Percentiles rank a stretch among this genome's conserved stretches.
Conservation (phyloP, 2,329 filamentous ascomycete genomes). For the Bisporella sp. region DNA sequence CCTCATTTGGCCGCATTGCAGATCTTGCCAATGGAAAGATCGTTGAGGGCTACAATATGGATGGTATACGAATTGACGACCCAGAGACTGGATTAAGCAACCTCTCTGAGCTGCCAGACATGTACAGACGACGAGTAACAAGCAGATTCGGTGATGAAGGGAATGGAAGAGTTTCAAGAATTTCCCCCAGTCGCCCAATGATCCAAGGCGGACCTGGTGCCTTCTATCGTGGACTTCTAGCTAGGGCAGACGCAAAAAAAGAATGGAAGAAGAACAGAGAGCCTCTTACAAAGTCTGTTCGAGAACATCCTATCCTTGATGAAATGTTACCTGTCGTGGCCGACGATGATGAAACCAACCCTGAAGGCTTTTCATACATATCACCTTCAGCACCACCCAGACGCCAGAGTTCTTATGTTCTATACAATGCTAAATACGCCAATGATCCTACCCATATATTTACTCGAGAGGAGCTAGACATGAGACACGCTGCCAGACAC, state of each 20-base stretch:
- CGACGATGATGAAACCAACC: neutral
- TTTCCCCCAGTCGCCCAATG: neutral
- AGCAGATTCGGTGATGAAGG: too few relatives aligned
- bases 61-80: neutral
- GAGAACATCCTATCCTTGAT: neutral
- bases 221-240: constrained; percentile 15
- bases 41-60: neutral
- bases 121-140: too few relatives aligned
- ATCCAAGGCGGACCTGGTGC: constrained; percentile 18
- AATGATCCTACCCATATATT: neutral
- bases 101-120: too few relatives aligned
- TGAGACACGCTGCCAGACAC: neutral
- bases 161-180: too few relatives aligned
- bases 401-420: constrained; percentile 17
- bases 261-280: neutral
- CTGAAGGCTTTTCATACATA: constrained; percentile 19
- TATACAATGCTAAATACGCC: neutral
- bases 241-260: too few relatives aligned
- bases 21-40: too few relatives aligned
- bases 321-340: neutral
- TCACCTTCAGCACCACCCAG: constrained; percentile 23
- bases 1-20: too few relatives aligned
- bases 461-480: neutral
- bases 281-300: neutral
- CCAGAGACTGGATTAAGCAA: neutral